These are phyloP conservation scores for Candida cerambycidarum DNA, from an alignment of 805 yeast genomes.

Conservation along the genomic window DNA sequence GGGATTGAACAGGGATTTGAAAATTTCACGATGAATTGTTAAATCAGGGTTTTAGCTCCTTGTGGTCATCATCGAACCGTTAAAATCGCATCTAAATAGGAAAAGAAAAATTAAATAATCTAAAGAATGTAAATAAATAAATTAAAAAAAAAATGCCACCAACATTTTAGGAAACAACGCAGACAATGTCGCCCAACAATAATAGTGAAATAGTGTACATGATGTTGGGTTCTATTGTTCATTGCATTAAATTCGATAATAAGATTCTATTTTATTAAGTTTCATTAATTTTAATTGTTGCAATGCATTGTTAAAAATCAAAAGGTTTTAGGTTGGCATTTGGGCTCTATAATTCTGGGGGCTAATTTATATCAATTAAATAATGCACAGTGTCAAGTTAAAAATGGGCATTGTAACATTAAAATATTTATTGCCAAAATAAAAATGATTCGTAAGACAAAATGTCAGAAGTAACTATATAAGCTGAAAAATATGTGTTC, in stretches of 20 bases:
- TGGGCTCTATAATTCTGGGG: too few species aligned
- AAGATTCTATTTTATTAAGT: background rate
- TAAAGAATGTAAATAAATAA: too few species aligned
- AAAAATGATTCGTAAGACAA: too few species aligned
- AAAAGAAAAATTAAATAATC: too few species aligned
- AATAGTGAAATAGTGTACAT: background rate
- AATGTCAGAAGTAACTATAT: too few species aligned
- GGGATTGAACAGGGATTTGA: background rate
- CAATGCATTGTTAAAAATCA: too few species aligned
- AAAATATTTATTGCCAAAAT: background rate
- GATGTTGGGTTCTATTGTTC: background rate
- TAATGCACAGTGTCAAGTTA: background rate
- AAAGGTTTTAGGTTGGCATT: background rate
- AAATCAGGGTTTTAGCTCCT: background rate
- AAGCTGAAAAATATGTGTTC: too few species aligned
- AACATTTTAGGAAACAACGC: too few species aligned
- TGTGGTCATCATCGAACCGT: slow-evolving; percentile 2
- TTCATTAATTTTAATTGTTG: background rate
- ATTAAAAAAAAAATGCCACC: background rate
- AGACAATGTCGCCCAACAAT: background rate
- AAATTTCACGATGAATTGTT: background rate
- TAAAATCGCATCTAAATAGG: too few species aligned
- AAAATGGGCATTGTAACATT: background rate
- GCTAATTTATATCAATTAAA: too few species aligned
- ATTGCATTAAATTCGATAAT: background rate